Base-by-base conservation (phyloP, 768 basidiomycete genomes). In the Scleroderma bovista region DNA sequence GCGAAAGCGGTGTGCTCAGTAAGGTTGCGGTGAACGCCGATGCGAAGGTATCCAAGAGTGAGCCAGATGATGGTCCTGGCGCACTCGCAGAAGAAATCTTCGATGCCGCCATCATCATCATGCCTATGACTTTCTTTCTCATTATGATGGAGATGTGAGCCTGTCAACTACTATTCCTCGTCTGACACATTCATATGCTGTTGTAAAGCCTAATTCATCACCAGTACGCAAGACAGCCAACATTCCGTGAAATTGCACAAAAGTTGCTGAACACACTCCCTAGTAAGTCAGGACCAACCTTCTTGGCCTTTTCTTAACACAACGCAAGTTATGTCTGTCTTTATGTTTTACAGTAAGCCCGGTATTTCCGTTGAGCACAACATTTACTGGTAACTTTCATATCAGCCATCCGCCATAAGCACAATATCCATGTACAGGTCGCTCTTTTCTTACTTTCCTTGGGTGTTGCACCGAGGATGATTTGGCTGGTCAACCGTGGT, bases 61-160 rank as follows among this genome's bases (percentile, higher is more conserved):
- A 56, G 39, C 51, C 58, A 17, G 67, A 73, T 15, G 71, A 74
- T 36, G 75, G 71, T 34, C 57, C 67, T 23, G 51, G 69, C 9
- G 66, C 76, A 17, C 67, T 85, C 3, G 73, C 72, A 7, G 84
- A 86, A 52, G 88, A 91, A 69, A 73, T 90, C 34, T 82, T 90
- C 65, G 76, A 81, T 54, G 72, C 86, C 10, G 55, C 77, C 16
- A 64, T 86, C 17, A 68, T 85, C 47, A 77, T 90, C 48, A 82
- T 86, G 31, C 90, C 90, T 0, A 80, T 86, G 58, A 80, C 80
- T 3, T 91, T 83, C 60, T 69, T 91, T 44, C 72, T 91, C 34
- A 59, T 91, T 15, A 69, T 90, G 72, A 89, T 93, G 87, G 84
- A 90, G 61, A 86, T 92, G 90, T 93, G 62, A 59, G 87, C 70